Evolutionary conservation across 805 yeast species (phyloP), one percentile per base, ranked within the genome.

Genomic region (Saccharomyces mikatae): DNA sequence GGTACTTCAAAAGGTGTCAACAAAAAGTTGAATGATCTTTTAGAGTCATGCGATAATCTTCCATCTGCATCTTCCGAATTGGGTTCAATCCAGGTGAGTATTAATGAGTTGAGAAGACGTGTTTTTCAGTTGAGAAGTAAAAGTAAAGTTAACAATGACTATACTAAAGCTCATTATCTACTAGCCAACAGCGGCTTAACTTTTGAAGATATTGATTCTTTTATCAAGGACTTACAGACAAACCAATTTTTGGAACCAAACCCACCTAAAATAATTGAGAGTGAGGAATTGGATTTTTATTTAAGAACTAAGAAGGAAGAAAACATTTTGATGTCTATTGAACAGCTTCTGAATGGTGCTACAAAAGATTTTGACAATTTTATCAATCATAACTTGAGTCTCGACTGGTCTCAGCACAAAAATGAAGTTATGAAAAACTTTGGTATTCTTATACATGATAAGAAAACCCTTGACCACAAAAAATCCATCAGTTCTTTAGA

Each of bases 171-270:
- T 1, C 98, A 94, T 66, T 94, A 94, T 68, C 73, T 94, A 44
- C 74, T 92, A 47, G 96, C 97, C 5, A 87, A 91, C 1, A 86
- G 92, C 64, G 97, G 97, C 1, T 80, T 90, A 52, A 83, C 88
- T 46, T 84, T 92, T 51, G 96, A 89, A 62, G 94, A 89, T 54
- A 82, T 91, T 44, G 90, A 87, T 59, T 71, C 71, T 31, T 84
- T 82, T 50, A 70, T 85, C 54, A 70, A 72, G 46, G 59, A 62
- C 56, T 72, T 69, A 68, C 79, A 60, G 66, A 77, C 56, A 75
- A 77, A 50, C 60, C 78, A 41, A 66, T 78, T 55, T 71, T 47
- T 62, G 26, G 68, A 64, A 32, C 64, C 62, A 28, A 54, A 57
- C 17, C 55, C 59, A 8, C 54, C 62, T 2, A 58, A 54, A 14